Percentiles rank a stretch among this genome's conserved stretches.
These are phyloP conservation scores for Gomphus bonarii DNA, from an alignment of 1,284 basidiomycete genomes.

Conservation along the genomic window DNA sequence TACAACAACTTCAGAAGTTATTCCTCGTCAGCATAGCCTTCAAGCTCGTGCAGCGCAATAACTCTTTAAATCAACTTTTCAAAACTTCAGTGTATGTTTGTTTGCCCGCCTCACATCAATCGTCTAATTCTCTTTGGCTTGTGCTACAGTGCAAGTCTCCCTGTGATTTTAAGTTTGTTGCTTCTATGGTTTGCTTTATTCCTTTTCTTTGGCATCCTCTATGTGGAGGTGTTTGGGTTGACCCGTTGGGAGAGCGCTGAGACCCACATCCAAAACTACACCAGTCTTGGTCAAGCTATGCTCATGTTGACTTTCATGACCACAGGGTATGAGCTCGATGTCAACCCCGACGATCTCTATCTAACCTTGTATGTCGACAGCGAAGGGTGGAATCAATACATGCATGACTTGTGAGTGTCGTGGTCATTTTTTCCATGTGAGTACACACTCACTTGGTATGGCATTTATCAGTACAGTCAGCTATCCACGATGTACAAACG, in stretches of 20 bases:
- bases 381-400: slow-evolving; percentile 91
- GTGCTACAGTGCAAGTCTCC: slow-evolving; percentile 64
- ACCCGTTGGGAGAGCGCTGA: slow-evolving; percentile 80
- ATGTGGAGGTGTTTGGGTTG: slow-evolving; percentile 87
- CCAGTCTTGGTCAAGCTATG: slow-evolving; percentile 69
- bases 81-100: slow-evolving; percentile 82
- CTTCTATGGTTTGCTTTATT: slow-evolving; percentile 89
- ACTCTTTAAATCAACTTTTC: slow-evolving; percentile 91
- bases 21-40: slow-evolving; percentile 91
- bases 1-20: slow-evolving; percentile 82
- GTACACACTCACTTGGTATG: slow-evolving; percentile 6
- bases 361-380: slow-evolving; percentile 27
- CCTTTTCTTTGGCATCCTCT: slow-evolving; percentile 86
- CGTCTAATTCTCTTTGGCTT: background rate
- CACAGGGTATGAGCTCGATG: slow-evolving; percentile 40
- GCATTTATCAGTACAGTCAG: slow-evolving; percentile 45
- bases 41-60: slow-evolving; percentile 88
- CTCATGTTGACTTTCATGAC: slow-evolving; percentile 82
- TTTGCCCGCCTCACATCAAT: slow-evolving; percentile 13
- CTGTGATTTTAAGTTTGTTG: slow-evolving; percentile 80
- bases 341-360: background rate
- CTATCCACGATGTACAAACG: slow-evolving; percentile 80
- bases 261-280: slow-evolving; percentile 72
- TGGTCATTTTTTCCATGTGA: background rate
- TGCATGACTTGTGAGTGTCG: slow-evolving; percentile 79